Conservation (phyloP, 2,329 filamentous ascomycete genomes). For the Ophiostoma sp. region DNA sequence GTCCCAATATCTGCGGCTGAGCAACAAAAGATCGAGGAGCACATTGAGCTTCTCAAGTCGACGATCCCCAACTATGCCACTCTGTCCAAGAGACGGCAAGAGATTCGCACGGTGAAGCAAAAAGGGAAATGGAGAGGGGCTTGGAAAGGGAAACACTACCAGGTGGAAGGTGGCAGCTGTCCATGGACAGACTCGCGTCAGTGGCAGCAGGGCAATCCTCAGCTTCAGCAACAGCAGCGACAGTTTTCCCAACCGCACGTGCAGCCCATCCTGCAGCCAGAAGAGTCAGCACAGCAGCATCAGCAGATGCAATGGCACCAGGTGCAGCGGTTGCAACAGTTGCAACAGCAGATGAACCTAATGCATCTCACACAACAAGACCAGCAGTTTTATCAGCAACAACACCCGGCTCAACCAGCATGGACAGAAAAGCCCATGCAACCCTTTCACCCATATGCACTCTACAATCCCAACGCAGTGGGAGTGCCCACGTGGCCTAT, state of each 20-base stretch:
- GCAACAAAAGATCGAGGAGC: slow-evolving; percentile 31
- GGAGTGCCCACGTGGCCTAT: neutral
- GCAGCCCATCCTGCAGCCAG: neutral
- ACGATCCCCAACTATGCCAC: slow-evolving; percentile 29
- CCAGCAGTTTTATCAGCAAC: neutral
- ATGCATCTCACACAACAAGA: neutral
- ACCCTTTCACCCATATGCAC: neutral
- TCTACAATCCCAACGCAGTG: neutral
- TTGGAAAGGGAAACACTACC: neutral
- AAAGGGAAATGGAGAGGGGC: neutral
- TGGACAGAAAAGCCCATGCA: neutral
- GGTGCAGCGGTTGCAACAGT: neutral
- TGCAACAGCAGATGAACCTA: neutral
- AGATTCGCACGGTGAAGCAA: slow-evolving; percentile 22
- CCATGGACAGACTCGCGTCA: neutral
- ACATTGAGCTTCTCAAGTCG: slow-evolving; percentile 28
- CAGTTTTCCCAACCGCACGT: neutral
- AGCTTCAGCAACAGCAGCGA: neutral
- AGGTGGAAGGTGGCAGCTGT: neutral
- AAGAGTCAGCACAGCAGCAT: neutral
- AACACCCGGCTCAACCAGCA: neutral
- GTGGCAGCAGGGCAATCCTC: neutral
- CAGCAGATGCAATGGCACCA: neutral
- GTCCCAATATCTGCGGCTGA: slow-evolving; percentile 16
- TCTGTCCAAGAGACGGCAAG: slow-evolving; percentile 27